Base-by-base conservation (phyloP, 108 stramenopile genomes). In the Stephanodiscus triporus region DNA sequence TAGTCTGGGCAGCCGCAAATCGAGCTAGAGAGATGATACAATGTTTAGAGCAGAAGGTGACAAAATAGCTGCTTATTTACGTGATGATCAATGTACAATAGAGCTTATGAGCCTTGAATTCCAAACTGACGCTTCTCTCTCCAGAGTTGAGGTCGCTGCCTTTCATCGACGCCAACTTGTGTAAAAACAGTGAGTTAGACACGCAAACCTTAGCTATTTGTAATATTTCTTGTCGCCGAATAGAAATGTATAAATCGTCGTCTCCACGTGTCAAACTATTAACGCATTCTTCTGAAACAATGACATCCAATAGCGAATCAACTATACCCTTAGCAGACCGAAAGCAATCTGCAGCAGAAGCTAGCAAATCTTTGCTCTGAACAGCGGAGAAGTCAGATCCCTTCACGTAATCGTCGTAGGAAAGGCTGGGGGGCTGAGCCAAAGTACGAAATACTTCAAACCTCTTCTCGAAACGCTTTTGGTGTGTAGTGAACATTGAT, bases 331-430 rank as follows among this genome's bases (percentile, higher is more conserved):
- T 91, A 50, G 78, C 74, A 6, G 63, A 43, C 57, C 83, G 68
- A 68, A 94, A 94, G 45, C 85, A 84, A 42, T 90, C 90, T 4
- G 72, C 26, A 2, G 90, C 73, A 11, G 92, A 88, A 16, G 76
- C 40, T 2, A 87, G 24, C 66, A 94, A 76, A 37, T 89, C 88
- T 13, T 71, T 19, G 14, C 66, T 69, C 1, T 73, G 13, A 0
- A 91, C 83, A 16, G 75, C 71, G 22, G 84, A 78, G 64, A 87
- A 89, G 63, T 88, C 80, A 16, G 88, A 89, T 26, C 93, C 93
- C 43, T 67, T 40, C 13, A 69, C 11, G 57, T 82, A 94, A 62
- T 94, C 90, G 8, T 87, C 79, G 53, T 86, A 94, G 5, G 72
- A 42, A 27, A 94, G 78, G 8, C 65, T 45, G n/a, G 89, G 93